Evolutionary conservation across 108 stramenopile genomes (phyloP).

Genomic region (Phaeodactylum tricornutum): DNA sequence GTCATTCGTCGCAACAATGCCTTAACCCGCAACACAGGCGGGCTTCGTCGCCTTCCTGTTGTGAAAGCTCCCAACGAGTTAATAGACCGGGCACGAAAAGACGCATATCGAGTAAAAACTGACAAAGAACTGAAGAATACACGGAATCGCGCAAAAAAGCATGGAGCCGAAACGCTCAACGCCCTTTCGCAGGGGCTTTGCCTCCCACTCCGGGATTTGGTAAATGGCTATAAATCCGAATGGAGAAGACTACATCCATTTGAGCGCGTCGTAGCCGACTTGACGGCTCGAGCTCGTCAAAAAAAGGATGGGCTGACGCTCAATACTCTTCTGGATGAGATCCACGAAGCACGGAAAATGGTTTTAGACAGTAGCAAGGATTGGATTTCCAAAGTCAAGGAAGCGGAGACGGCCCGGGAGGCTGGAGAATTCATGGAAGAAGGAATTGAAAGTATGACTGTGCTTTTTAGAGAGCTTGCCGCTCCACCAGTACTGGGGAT

Average conservation of each 20-base stretch:
- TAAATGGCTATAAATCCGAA: constrained; percentile 66
- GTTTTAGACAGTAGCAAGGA: constrained; percentile 67
- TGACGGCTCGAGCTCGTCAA: constrained; percentile 69
- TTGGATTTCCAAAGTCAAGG: constrained; percentile 78
- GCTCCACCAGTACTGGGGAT: constrained; percentile 49
- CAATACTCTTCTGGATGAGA: constrained; percentile 43
- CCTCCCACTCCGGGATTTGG: constrained; percentile 65
- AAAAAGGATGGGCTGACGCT: constrained; percentile 71
- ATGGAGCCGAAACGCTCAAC: constrained; percentile 69
- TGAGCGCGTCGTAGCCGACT: constrained; percentile 84
- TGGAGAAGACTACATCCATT: constrained; percentile 84
- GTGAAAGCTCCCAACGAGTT: constrained; percentile 62
- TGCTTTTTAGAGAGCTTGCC: constrained; percentile 53
- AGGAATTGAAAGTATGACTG: constrained; percentile 40
- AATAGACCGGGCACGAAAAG: constrained; percentile 44
- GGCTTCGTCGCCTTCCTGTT: constrained; percentile 64
- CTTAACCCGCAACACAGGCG: constrained; percentile 63
- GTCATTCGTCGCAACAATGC: too few species aligned
- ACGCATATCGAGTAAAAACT: constrained; percentile 23
- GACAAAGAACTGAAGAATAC: constrained; percentile 36
- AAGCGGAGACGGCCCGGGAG: constrained; percentile 59
- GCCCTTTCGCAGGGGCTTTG: constrained; percentile 69
- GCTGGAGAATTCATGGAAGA: constrained; percentile 44
- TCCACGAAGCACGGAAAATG: constrained; percentile 78
- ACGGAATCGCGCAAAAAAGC: constrained; percentile 61